A percentile compares a stretch with the other conserved stretches of the same genome.
phyloP scores from a whole-genome alignment of 768 basidiomycete species.

The Hericium coralloides region DNA sequence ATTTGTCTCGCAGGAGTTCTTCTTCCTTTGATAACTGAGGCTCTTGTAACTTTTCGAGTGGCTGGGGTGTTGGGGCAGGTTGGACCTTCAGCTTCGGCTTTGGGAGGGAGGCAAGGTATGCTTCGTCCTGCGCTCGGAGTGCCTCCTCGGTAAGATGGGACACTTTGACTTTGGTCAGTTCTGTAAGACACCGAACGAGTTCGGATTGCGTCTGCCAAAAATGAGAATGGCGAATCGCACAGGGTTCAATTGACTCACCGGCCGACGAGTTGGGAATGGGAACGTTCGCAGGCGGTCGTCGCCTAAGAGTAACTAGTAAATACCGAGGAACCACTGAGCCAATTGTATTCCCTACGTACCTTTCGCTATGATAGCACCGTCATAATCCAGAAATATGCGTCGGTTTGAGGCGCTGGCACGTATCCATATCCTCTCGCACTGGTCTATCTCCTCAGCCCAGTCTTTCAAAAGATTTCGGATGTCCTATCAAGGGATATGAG shows the following conservation, averaged over 20 bases:
- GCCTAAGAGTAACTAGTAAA: constrained; percentile 17
- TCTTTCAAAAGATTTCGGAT: constrained; percentile 75
- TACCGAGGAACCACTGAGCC: background rate
- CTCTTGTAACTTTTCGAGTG: constrained; percentile 35
- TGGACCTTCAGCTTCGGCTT: constrained; percentile 56
- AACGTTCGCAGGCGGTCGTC: constrained; percentile 83
- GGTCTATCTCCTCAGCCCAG: constrained; percentile 81
- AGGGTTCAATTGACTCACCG: constrained; percentile 43
- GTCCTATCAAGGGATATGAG: constrained; percentile 42
- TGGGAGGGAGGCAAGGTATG: constrained; percentile 81
- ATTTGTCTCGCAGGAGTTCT: constrained; percentile 68
- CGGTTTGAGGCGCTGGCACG: constrained; percentile 83
- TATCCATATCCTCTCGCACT: constrained; percentile 88
- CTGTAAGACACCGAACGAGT: constrained; percentile 74
- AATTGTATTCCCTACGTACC: constrained; percentile 20
- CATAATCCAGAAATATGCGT: constrained; percentile 85
- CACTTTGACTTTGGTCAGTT: constrained; percentile 77
- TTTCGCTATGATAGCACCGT: constrained; percentile 67
- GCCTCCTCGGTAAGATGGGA: constrained; percentile 83
- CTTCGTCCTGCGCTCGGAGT: constrained; percentile 80
- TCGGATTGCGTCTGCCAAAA: constrained; percentile 76
- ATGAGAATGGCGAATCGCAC: background rate
- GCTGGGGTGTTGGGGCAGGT: constrained; percentile 27
- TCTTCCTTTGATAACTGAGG: constrained; percentile 75
- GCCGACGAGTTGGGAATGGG: constrained; percentile 93